A percentile compares a stretch with the other conserved stretches of the same genome.
phyloP scores from a whole-genome alignment of 2,329 filamentous ascomycete genomes.

The Macroventuria anomochaeta region DNA sequence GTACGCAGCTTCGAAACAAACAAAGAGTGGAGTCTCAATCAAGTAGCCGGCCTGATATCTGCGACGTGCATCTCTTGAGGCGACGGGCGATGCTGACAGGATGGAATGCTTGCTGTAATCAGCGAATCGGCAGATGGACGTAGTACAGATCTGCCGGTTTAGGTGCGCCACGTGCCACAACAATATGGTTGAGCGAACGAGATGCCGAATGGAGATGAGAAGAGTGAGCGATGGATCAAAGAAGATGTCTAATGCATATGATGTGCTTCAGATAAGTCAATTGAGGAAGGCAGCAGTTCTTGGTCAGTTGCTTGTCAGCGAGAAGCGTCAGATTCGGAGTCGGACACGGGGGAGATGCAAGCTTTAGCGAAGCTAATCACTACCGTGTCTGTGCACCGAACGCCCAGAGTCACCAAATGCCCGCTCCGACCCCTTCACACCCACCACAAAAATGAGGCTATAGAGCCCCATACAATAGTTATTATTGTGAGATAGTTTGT shows the following conservation, averaged over 20 bases:
- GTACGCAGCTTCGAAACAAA: not conserved
- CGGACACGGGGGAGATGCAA: slow-evolving; percentile 6
- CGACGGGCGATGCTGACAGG: slow-evolving; percentile 5
- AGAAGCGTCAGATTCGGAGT: slow-evolving; percentile 1
- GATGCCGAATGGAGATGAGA: not conserved
- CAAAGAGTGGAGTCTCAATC: not conserved
- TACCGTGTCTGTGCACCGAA: not conserved
- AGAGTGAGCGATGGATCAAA: not conserved
- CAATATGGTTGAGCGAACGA: slow-evolving; percentile 5
- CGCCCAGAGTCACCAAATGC: too few relatives aligned
- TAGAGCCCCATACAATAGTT: too few relatives aligned
- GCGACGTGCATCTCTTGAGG: slow-evolving; percentile 2
- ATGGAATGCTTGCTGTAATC: slow-evolving; percentile 9
- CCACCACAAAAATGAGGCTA: too few relatives aligned
- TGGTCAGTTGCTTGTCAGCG: not conserved
- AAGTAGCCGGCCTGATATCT: slow-evolving; percentile 1
- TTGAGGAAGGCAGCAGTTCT: slow-evolving; percentile 1
- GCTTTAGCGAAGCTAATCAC: not conserved
- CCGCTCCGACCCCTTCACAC: too few relatives aligned
- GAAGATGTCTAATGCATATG: not conserved
- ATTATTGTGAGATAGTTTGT: too few relatives aligned
- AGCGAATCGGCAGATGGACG: slow-evolving; percentile 14
- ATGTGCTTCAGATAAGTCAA: slow-evolving; percentile 2
- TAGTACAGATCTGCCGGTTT: slow-evolving; percentile 2
- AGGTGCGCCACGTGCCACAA: slow-evolving; percentile 8